Base-by-base conservation (phyloP, 345 rosid species). In the Salix brachista region DNA sequence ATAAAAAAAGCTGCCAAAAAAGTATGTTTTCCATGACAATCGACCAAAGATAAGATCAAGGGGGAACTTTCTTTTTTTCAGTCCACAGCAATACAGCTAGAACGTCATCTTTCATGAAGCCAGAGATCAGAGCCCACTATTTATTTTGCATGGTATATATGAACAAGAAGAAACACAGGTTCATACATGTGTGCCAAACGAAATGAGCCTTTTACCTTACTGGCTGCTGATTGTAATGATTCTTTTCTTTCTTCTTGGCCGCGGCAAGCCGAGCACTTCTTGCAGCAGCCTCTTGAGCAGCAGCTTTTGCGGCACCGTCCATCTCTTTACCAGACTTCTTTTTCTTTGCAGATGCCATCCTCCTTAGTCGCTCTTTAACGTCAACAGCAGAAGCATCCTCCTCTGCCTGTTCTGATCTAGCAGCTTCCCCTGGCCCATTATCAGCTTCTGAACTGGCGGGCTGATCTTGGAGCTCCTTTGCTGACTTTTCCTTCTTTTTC, bases 201-300 rank as follows among this genome's bases (percentile, higher is more conserved):
- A 67, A 72, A 2, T 17, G 36, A 36, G 62, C 54, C 18, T 16
- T 0, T 25, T 78, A 88, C 83, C 94, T 85, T 76, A 85, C 82
- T 3, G 94, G 94, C 83, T 90, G 94, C 85, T 90, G 94, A 76
- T 90, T 90, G 86, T 90, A 90, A 78, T 90, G 94, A 70, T 83
- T 89, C 87, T 88, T 90, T 82, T 90, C 94, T 70, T 90, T 90
- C 78, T 90, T 90, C 89, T 90, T 90, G 34, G 92, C 88, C 7
- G 94, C 90, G 13, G 94, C 94, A n/a, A 90, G 90, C 85, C 60
- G 88, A 48, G 94, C 94, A 66, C 75, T 85, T 85, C 94, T 84
- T 25, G 94, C 91, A 36, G 94, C 94, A 42, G 94, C 94, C 81
- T 90, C 94, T 36, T 78, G 83, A 37, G 94, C 87, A 9, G 94